Base-by-base conservation (phyloP, 371 early-diverging fungal genomes). In the Basidiobolus meristosporus region DNA sequence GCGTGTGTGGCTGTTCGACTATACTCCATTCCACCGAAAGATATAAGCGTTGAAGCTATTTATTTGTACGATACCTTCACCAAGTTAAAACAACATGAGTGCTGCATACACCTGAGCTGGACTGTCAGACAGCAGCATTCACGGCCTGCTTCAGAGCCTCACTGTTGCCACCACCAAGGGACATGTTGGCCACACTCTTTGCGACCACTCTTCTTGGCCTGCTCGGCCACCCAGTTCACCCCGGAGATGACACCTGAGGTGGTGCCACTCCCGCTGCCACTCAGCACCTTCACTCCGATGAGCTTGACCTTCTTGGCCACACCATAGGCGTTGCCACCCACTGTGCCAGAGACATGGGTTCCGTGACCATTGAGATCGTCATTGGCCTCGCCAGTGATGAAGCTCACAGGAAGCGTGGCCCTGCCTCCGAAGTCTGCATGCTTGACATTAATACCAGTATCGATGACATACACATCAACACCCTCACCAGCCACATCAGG, bases 391-490 rank as follows among this genome's bases (percentile, higher is more conserved):
- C 41, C 39, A 7, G 49, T 48, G 14, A 63, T 53, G 11, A 81
- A 76, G 12, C 72, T 81, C 37, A 55, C 63, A 33, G 81, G 83
- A 51, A 61, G 62, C 36, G 37, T 45, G 28, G 85, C 88, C 32
- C 82, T 64, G 18, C 79, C 80, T 40, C 65, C 60, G 41, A 88
- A 79, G 38, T 88, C 86, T 38, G 57, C 54, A 50, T 85, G 84
- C 19, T 56, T 38, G n/a, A n/a, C n/a, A n/a, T n/a, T n/a, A n/a
- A n/a, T n/a, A n/a, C n/a, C n/a, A n/a, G n/a, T n/a, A n/a, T n/a
- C n/a, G n/a, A n/a, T n/a, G n/a, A n/a, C n/a, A n/a, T n/a, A n/a
- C n/a, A n/a, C n/a, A n/a, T n/a, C n/a, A n/a, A n/a, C n/a, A n/a
- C n/a, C n/a, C n/a, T n/a, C n/a, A n/a, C n/a, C n/a, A n/a, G n/a